These are phyloP conservation scores for Puccinia horiana DNA, from an alignment of 1,284 basidiomycete species.

Conservation along the genomic window DNA sequence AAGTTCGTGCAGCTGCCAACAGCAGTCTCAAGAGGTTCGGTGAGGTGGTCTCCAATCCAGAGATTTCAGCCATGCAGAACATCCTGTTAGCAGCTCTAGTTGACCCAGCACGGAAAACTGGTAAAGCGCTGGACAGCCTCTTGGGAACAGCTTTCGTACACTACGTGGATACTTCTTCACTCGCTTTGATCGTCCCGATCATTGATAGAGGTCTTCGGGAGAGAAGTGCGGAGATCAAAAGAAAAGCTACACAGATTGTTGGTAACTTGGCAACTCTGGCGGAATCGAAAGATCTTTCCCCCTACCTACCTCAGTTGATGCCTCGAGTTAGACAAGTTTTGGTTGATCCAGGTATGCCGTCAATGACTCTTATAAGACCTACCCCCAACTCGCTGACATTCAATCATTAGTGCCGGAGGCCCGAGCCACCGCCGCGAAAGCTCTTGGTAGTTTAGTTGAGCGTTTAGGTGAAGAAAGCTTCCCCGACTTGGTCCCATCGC, in stretches of 20 bases:
- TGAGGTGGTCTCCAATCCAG: constrained; percentile 65
- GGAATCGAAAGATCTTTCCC: constrained; percentile 94
- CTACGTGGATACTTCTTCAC: constrained; percentile 95
- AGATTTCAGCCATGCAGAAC: constrained; percentile 90
- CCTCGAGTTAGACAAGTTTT: constrained; percentile 90
- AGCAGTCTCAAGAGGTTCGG: constrained; percentile 96
- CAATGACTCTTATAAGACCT: not conserved
- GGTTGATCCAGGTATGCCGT: constrained; percentile 61
- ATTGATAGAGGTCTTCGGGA: constrained; percentile 90
- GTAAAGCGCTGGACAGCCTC: constrained; percentile 76
- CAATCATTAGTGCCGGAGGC: constrained; percentile 78
- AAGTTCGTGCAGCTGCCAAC: constrained; percentile 91
- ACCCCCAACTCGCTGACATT: constrained; percentile 60
- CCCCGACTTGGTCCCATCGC: constrained; percentile 88
- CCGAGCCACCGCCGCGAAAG: constrained; percentile 92
- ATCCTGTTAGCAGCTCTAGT: constrained; percentile 91
- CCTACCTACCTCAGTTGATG: constrained; percentile 82
- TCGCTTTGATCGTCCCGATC: constrained; percentile 95
- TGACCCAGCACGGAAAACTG: constrained; percentile 84
- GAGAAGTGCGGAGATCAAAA: constrained; percentile 88
- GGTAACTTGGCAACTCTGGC: constrained; percentile 83
- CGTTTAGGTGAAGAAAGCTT: constrained; percentile 92
- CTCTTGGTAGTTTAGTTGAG: constrained; percentile 94
- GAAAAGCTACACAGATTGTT: constrained; percentile 93
- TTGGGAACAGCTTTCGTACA: constrained; percentile 96